Base-by-base conservation (phyloP, 257 asterid genomes). In the Lavandula angustifolia region DNA sequence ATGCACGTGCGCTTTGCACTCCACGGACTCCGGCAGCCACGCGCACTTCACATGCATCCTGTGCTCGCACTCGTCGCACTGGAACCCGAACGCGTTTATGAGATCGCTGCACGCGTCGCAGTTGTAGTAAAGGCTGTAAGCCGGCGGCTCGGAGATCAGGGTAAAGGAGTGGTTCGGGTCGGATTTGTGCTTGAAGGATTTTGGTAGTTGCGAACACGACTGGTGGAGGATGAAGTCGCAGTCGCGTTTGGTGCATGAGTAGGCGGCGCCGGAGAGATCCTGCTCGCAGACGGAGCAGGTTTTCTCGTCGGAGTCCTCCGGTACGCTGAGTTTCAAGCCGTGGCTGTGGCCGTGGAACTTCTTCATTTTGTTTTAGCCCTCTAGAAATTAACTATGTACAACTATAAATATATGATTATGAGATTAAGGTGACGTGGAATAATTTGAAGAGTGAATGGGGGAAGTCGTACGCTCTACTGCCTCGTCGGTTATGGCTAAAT, bases 41-140 rank as follows among this genome's bases (percentile, higher is more conserved):
- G 87, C 80, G 65, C 87, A 82, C 29, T 55, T 73, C 7, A 81
- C 80, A 3, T 79, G 84, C 57, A 81, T 68, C n/a, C 66, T 72
- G 67, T 55, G 72, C 31, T 66, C 62, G 69, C 82, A 78, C 17
- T 54, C 40, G 6, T 40, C 48, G 48, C 87, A 81, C 31, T 73
- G 74, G 41, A 66, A 81, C 5, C 71, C 69, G 29, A 79, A 78
- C 7, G 53, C 74, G 10, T 52, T 34, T 4, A 80, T 78, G 1
- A 44, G 43, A 5, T 16, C 63, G 2, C 72, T 73, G 47, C 87
- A 81, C 11, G 73, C 87, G 0, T 66, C 27, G 44, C 87, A 78
- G 32, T 32, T 18, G 73, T 60, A 71, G 57, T 70, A 80, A 3
- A 41, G 46, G 17, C 67, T 72, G 16, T 4, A 9, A 34, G 59